Evolutionary conservation across 2,329 filamentous ascomycete genomes (phyloP).

Genomic region (Talaromyces funiculosus): DNA sequence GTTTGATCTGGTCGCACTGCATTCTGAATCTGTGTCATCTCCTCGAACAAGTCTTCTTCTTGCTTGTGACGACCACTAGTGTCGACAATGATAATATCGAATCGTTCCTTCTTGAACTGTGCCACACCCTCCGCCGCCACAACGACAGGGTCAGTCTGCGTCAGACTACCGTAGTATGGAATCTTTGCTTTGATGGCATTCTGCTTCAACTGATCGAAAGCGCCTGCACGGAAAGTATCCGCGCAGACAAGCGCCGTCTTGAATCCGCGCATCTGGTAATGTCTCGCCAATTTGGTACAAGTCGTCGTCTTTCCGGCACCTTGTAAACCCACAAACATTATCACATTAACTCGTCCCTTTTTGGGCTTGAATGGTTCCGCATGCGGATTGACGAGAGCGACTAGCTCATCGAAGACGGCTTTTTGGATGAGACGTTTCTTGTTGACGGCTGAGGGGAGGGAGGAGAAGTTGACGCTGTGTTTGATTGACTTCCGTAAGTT

Average conservation of each 20-base stretch:
- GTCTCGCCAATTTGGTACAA: conserved; percentile 91
- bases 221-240: conserved; percentile 96
- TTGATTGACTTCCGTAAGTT: conserved; percentile 91
- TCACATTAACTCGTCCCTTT: conserved; percentile 92
- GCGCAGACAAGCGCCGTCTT: conserved; percentile 91
- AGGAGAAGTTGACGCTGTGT: conserved; percentile 85
- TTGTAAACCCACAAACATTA: conserved; percentile 98
- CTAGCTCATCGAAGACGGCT: conserved; percentile 93
- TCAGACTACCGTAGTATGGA: conserved; percentile 94
- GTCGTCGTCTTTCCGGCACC: conserved; percentile 97
- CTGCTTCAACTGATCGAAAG: conserved; percentile 97
- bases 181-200: conserved; percentile 99
- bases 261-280: conserved; percentile 92
- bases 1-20: conserved; percentile 92
- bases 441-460: conserved; percentile 84
- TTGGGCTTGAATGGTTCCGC: conserved; percentile 93
- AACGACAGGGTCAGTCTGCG: conserved; percentile 89
- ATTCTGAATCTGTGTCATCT: conserved; percentile 94
- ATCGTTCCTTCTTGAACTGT: conserved; percentile 97
- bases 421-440: conserved; percentile 99
- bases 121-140: conserved; percentile 95
- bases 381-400: conserved; percentile 91
- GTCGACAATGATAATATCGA: conserved; percentile 98
- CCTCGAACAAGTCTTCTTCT: conserved; percentile 88
- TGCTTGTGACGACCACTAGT: conserved; percentile 93